Percentiles rank a stretch among this genome's conserved stretches.
phyloP scores from a whole-genome alignment of 352 stramenopile genomes.

The Globisporangium solare region DNA sequence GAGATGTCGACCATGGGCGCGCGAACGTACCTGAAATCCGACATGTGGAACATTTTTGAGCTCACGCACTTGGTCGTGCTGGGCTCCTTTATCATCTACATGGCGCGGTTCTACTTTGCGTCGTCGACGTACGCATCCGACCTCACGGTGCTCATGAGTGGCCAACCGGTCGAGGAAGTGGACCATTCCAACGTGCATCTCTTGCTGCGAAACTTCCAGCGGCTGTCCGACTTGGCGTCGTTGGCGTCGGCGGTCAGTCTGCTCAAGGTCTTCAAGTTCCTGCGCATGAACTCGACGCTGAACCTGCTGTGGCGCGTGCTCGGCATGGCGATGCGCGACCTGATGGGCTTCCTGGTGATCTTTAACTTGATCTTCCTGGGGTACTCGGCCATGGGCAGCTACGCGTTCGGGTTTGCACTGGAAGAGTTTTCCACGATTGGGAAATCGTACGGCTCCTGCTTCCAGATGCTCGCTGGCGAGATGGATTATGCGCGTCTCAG shows the following conservation, averaged over 20 bases:
- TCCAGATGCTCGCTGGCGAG: conserved; percentile 84
- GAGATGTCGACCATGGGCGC: conserved; percentile 79
- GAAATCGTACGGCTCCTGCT: conserved; percentile 80
- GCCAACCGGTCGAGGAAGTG: conserved; percentile 36
- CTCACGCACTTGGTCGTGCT: conserved; percentile 69
- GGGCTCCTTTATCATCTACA: conserved; percentile 52
- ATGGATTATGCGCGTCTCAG: conserved; percentile 75
- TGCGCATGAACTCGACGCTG: conserved; percentile 87
- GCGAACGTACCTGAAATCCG: conserved; percentile 66
- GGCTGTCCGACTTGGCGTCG: conserved; percentile 70
- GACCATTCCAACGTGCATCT: conserved; percentile 60
- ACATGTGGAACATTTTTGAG: conserved; percentile 90
- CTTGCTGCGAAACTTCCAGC: conserved; percentile 65
- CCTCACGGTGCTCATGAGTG: conserved; percentile 30
- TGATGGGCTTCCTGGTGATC: conserved; percentile 88
- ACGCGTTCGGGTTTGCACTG: conserved; percentile 77
- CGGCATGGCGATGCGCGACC: conserved; percentile 76
- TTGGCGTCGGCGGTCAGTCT: conserved; percentile 73
- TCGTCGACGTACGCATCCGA: conserved; percentile 47
- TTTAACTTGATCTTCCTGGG: conserved; percentile 87
- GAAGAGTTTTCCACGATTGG: conserved; percentile 83
- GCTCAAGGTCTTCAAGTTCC: conserved; percentile 87
- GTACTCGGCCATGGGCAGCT: conserved; percentile 82
- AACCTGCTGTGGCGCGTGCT: conserved; percentile 84
- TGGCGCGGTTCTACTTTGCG: conserved; percentile 64